Percentiles rank a stretch among this genome's conserved stretches.
Conservation (phyloP, 768 basidiomycete genomes). For the Nidula microcarpa region DNA sequence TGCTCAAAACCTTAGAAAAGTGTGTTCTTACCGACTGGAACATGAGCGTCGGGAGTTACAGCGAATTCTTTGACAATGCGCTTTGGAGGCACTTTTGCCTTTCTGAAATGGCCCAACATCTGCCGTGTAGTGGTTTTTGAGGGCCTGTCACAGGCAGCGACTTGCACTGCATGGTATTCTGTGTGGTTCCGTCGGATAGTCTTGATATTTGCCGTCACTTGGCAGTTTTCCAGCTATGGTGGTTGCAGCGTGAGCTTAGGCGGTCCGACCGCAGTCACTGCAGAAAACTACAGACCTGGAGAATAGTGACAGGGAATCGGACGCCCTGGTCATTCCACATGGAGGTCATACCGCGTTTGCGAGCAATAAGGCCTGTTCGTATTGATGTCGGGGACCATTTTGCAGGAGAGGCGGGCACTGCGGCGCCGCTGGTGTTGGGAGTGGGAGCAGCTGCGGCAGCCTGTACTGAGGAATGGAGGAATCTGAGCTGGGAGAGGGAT, state of each 20-base stretch:
- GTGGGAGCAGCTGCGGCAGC: constrained; percentile 20
- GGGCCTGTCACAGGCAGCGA: constrained; percentile 78
- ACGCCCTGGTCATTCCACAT: constrained; percentile 91
- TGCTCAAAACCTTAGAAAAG: neutral
- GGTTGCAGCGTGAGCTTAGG: neutral
- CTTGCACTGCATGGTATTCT: constrained; percentile 89
- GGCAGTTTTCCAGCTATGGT: constrained; percentile 76
- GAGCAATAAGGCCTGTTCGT: constrained; percentile 89
- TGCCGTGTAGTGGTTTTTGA: constrained; percentile 69
- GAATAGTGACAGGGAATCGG: constrained; percentile 86
- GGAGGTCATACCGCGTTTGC: constrained; percentile 94
- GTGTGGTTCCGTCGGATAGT: constrained; percentile 62
- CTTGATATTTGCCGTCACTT: constrained; percentile 78
- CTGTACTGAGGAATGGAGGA: constrained; percentile 39
- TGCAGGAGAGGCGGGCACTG: constrained; percentile 20
- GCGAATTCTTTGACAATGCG: constrained; percentile 84
- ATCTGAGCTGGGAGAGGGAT: constrained; percentile 26
- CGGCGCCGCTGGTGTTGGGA: constrained; percentile 14
- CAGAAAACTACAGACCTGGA: constrained; percentile 62
- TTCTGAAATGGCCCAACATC: constrained; percentile 88
- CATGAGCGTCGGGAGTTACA: constrained; percentile 83
- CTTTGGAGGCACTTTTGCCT: constrained; percentile 80
- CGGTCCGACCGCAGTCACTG: no score
- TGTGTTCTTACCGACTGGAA: constrained; percentile 75
- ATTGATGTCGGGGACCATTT: constrained; percentile 87